Evolutionary conservation across 805 yeast genomes (phyloP).

Genomic region (Wickerhamiella brachini): DNA sequence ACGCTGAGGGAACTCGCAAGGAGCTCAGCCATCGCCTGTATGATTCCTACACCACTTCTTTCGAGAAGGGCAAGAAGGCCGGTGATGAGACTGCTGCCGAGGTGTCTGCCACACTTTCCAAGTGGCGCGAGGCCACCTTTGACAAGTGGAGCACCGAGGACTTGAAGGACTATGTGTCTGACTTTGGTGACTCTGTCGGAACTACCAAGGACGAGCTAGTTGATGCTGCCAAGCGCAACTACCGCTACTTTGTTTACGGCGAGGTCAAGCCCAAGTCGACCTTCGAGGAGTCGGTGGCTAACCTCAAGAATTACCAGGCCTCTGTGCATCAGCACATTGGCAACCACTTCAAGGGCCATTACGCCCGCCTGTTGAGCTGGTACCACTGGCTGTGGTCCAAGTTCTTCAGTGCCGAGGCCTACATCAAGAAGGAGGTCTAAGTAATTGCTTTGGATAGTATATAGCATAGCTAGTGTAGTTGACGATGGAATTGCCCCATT

Average conservation of each 20-base stretch:
- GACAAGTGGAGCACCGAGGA: constrained; percentile 42
- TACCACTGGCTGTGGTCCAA: background rate
- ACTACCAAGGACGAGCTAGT: constrained; percentile 14
- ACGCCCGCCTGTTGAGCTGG: background rate
- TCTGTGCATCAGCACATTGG: constrained; percentile 1
- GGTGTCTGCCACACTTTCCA: constrained; percentile 24
- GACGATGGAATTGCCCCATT: too few species aligned
- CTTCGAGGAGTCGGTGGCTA: constrained; percentile 1
- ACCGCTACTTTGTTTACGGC: constrained; percentile 8
- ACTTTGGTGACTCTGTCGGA: constrained; percentile 26
- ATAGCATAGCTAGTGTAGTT: too few species aligned
- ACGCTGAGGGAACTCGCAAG: constrained; percentile 31
- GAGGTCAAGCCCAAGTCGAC: constrained; percentile 5
- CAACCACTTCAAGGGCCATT: background rate
- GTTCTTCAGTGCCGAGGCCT: background rate
- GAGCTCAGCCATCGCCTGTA: constrained; percentile 35
- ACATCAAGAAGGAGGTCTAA: background rate
- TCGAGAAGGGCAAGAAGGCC: constrained; percentile 31
- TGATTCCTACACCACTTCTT: constrained; percentile 31
- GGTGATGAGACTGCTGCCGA: constrained; percentile 29
- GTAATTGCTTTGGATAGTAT: too few species aligned
- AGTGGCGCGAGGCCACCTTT: constrained; percentile 32
- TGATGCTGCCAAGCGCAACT: constrained; percentile 14
- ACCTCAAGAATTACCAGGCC: background rate
- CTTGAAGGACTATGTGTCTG: constrained; percentile 39